phyloP scores from a whole-genome alignment of 78 protist genomes.

The Pigoraptor vietnamica region DNA sequence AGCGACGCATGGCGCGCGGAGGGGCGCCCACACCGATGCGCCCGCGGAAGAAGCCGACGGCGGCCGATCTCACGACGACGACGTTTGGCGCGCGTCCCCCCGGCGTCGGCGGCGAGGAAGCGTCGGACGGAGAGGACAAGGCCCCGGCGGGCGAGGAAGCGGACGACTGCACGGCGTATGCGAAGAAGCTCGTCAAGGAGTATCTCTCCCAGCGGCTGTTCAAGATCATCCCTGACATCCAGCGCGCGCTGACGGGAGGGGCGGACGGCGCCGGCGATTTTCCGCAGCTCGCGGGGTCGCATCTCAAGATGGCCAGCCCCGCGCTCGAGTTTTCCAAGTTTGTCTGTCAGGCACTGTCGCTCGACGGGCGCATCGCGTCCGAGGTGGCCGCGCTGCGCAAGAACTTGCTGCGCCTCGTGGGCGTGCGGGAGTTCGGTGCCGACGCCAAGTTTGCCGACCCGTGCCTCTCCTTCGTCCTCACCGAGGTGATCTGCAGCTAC shows the following conservation, averaged over 20 bases:
- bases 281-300: slow-evolving; percentile 19
- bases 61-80: neutral
- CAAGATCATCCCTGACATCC: neutral
- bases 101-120: neutral
- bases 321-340: slow-evolving; percentile 43
- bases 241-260: neutral
- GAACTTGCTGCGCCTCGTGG: slow-evolving; percentile 36
- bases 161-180: neutral
- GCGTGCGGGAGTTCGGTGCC: slow-evolving; percentile 54
- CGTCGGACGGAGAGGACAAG: neutral
- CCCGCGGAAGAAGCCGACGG: neutral
- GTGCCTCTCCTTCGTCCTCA: slow-evolving; percentile 38
- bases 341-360: slow-evolving; percentile 43
- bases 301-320: neutral
- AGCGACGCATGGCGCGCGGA: neutral
- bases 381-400: neutral
- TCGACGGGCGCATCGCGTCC: slow-evolving; percentile 13
- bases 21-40: neutral
- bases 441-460: slow-evolving; percentile 56
- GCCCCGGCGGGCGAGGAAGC: neutral
- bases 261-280: neutral
- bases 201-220: neutral
- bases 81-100: neutral
- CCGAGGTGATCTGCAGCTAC: slow-evolving; percentile 60
- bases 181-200: neutral